Base-by-base conservation (phyloP, 495 filamentous ascomycete species). In the Hypoxylon crocopeplum region DNA sequence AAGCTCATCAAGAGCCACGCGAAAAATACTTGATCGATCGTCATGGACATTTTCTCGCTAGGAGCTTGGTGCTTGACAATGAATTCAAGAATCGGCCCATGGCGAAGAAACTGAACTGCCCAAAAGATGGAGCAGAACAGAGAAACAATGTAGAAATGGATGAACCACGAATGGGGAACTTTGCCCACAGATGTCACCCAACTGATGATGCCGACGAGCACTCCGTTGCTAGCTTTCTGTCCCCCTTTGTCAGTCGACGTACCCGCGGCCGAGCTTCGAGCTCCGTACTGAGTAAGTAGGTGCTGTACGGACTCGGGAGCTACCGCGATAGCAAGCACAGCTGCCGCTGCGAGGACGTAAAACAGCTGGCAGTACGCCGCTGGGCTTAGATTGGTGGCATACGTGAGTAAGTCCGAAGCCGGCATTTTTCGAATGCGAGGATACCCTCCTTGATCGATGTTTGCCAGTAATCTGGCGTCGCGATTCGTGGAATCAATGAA, bases 111-210 rank as follows among this genome's bases (percentile, higher is more conserved):
- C 69, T 96, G 90, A 30, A 66, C 36, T 0, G 76, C 79, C 93
- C 94, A 97, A 72, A 97, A 90, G 2, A 86, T 48, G 1, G 88
- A 93, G 34, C 85, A 87, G 4, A 76, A 61, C 1, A 93, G 62
- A 0, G 89, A 95, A 16, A 84, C 67, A 27, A 90, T 66, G 67
- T 98, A 98, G 73, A 96, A 98, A 50, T 92, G 87, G 6, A 75
- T 80, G 74, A 98, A 98, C 80, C 87, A 98, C 45, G 80, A 76
- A 70, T 97, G 94, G 2, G 95, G 92, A 8, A 98, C 88, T 66
- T 77, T 78, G 49, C 67, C 71, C 34, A 53, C 67, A 29, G 73
- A 75, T 5, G 70, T 76, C 19, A 67, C 47, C 33, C 59, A 48
- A 27, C 53, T 64, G 38, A 79, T 34, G 24, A 73, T 27, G 3